A percentile compares a stretch with the other conserved stretches of the same genome.
These are phyloP conservation scores for Tolypocladium album DNA, from an alignment of 2,329 filamentous ascomycete species.

Conservation along the genomic window DNA sequence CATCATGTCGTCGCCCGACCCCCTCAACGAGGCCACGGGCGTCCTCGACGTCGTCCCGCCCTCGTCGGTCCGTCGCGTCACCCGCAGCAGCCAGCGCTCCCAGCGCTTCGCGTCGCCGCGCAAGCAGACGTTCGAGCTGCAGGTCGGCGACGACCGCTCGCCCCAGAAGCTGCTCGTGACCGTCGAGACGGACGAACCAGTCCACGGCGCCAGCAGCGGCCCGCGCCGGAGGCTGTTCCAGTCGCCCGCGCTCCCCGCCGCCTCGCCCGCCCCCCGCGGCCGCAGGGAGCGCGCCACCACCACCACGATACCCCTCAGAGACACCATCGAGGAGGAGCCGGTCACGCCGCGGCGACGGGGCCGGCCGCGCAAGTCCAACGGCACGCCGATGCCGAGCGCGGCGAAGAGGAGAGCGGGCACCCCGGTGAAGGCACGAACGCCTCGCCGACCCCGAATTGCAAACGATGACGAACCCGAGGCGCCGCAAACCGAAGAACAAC, in stretches of 20 bases:
- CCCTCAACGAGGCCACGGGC: slow-evolving; percentile 31
- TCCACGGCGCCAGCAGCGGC: slow-evolving; percentile 20
- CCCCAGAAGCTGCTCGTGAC: slow-evolving; percentile 45
- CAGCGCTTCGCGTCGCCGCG: slow-evolving; percentile 35
- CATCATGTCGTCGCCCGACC: slow-evolving; percentile 40
- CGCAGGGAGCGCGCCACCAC: slow-evolving; percentile 31
- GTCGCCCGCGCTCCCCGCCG: slow-evolving; percentile 23
- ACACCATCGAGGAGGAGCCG: slow-evolving; percentile 20
- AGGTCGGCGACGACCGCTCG: slow-evolving; percentile 37
- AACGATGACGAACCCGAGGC: slow-evolving; percentile 17
- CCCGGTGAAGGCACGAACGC: slow-evolving; percentile 24
- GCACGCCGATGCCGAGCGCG: slow-evolving; percentile 36
- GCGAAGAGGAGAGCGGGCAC: slow-evolving; percentile 35
- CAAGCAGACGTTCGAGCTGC: slow-evolving; percentile 46
- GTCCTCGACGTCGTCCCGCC: slow-evolving; percentile 21
- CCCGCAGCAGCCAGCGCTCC: slow-evolving; percentile 33
- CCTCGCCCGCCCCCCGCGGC: slow-evolving; percentile 21
- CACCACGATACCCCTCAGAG: slow-evolving; percentile 40
- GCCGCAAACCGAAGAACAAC: slow-evolving; percentile 10
- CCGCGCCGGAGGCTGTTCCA: slow-evolving; percentile 32
- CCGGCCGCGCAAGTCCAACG: slow-evolving; percentile 37
- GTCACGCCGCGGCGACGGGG: slow-evolving; percentile 32
- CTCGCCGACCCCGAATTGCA: slow-evolving; percentile 21
- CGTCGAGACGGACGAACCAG: slow-evolving; percentile 28
- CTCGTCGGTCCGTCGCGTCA: slow-evolving; percentile 28